phyloP scores from a whole-genome alignment of 306 rosid species.

The Astragalus glycyphyllos region DNA sequence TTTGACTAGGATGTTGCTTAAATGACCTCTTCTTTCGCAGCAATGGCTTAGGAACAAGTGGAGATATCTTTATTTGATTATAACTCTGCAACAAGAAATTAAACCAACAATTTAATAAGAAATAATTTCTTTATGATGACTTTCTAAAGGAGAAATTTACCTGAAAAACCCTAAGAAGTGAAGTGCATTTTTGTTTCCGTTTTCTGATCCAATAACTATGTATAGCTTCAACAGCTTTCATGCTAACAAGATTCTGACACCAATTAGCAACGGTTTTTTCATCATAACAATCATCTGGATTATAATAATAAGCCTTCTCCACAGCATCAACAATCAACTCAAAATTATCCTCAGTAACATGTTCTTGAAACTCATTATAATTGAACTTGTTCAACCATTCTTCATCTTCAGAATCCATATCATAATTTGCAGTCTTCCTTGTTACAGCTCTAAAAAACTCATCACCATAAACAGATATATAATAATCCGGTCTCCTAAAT shows the following conservation, averaged over 20 bases:
- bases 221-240: conserved; percentile 59
- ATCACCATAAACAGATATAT: conserved; percentile 59
- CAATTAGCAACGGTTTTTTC: conserved; percentile 51
- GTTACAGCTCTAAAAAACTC: conserved; percentile 71
- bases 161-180: conserved; percentile 71
- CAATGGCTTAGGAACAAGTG: conserved; percentile 54
- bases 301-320: conserved; percentile 64
- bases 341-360: conserved; percentile 60
- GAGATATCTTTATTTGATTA: conserved; percentile 56
- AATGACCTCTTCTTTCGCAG: conserved; percentile 70
- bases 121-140: no score
- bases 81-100: conserved; percentile 52
- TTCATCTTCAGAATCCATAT: conserved; percentile 89
- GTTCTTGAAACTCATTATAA: conserved; percentile 51
- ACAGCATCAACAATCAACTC: conserved; percentile 74
- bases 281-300: conserved; percentile 54
- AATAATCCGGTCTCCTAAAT: conserved; percentile 59
- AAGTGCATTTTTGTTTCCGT: conserved; percentile 59
- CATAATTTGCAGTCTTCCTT: conserved; percentile 64
- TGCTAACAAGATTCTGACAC: conserved; percentile 54
- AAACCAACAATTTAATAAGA: not conserved
- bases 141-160: conserved; percentile 48
- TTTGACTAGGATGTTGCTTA: conserved; percentile 70
- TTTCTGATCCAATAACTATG: conserved; percentile 70
- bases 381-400: conserved; percentile 61